These are phyloP conservation scores for Abrus precatorius DNA, from an alignment of 306 rosid genomes.

Conservation along the genomic window DNA sequence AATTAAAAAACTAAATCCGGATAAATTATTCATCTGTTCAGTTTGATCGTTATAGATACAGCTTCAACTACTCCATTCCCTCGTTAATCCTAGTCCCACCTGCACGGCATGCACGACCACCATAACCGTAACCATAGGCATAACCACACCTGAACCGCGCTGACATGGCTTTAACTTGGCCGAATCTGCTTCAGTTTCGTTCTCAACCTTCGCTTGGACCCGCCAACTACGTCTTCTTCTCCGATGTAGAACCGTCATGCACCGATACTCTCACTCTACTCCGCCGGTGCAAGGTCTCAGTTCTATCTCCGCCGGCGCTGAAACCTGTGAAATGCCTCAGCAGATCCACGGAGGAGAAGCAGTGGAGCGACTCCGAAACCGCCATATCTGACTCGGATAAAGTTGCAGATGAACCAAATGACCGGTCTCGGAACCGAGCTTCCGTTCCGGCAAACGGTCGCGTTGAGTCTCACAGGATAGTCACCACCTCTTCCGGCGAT, in stretches of 20 bases:
- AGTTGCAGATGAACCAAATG: constrained; percentile 32
- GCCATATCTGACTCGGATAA: constrained; percentile 48
- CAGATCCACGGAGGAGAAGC: constrained; percentile 76
- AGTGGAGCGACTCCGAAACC: constrained; percentile 58
- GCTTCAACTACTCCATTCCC: constrained; percentile 35
- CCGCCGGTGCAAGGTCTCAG: constrained; percentile 47
- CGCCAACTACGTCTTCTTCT: constrained; percentile 54
- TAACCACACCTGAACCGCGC: not conserved
- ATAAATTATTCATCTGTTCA: constrained; percentile 32
- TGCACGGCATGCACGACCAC: constrained; percentile 59
- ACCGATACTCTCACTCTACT: constrained; percentile 43
- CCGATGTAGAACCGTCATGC: constrained; percentile 54
- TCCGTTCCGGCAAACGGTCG: constrained; percentile 21
- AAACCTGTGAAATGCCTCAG: constrained; percentile 57
- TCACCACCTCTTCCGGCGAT: constrained; percentile 65
- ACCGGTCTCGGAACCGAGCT: constrained; percentile 27
- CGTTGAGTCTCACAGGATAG: constrained; percentile 51
- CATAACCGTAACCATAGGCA: constrained; percentile 36
- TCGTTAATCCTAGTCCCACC: no score
- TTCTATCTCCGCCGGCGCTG: constrained; percentile 40
- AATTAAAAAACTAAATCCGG: constrained; percentile 1
- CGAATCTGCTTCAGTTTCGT: constrained; percentile 60
- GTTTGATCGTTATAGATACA: constrained; percentile 49
- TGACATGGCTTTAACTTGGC: constrained; percentile 69
- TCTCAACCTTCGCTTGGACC: constrained; percentile 54